Evolutionary conservation across 805 yeast genomes (phyloP).

Genomic region (Candida dajiaensis): DNA sequence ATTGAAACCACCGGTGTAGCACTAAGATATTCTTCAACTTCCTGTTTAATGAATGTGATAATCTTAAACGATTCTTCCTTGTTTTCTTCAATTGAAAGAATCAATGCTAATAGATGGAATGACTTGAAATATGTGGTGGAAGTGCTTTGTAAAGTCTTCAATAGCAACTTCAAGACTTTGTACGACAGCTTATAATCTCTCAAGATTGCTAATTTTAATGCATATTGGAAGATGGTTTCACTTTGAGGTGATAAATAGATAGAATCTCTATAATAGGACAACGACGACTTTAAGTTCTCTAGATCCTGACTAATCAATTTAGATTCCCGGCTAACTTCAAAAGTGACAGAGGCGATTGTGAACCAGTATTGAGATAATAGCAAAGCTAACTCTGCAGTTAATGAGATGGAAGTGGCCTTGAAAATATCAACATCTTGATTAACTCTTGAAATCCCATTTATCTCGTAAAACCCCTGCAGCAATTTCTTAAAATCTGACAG

Average conservation of each 20-base stretch:
- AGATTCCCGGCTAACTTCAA: conserved; percentile 6
- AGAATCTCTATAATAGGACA: conserved; percentile 12
- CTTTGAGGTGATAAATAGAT: conserved; percentile 11
- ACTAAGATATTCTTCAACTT: conserved; percentile 29
- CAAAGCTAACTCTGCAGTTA: neutral
- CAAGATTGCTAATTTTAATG: conserved; percentile 40
- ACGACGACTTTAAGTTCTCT: neutral
- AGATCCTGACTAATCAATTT: conserved; percentile 7
- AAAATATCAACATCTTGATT: conserved; percentile 2
- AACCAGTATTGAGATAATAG: conserved; percentile 12
- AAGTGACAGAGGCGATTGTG: conserved; percentile 10
- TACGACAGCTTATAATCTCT: conserved; percentile 38
- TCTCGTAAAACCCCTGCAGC: conserved; percentile 8
- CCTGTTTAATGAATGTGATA: conserved; percentile 44
- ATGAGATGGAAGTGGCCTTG: neutral
- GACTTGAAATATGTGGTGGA: conserved; percentile 47
- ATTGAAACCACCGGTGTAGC: conserved; percentile 5
- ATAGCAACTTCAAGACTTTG: conserved; percentile 12
- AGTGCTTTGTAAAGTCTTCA: conserved; percentile 26
- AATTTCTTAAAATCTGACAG: conserved; percentile 7
- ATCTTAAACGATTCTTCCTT: conserved; percentile 50
- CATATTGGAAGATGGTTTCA: conserved; percentile 34
- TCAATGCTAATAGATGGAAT: conserved; percentile 61
- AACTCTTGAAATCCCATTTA: conserved; percentile 4
- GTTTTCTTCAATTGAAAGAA: conserved; percentile 58